Conservation (phyloP, 169 alveolate species). For the Plasmodium vivax region DNA sequence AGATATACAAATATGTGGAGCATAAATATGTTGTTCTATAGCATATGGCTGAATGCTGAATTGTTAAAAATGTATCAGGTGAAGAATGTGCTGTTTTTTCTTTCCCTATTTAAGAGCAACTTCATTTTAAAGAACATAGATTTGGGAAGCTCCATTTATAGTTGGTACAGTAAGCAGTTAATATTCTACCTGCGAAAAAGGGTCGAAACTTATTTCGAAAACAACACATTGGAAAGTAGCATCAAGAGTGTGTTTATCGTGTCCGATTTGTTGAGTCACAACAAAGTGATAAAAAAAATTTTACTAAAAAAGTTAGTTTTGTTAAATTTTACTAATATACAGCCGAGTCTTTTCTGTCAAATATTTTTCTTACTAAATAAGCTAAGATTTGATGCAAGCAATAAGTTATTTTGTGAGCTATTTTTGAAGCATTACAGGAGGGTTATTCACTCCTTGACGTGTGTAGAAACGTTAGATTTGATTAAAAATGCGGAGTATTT, state of each 20-base stretch:
- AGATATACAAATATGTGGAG: slow-evolving; percentile 26
- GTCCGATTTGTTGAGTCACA: slow-evolving; percentile 48
- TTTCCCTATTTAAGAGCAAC: slow-evolving; percentile 37
- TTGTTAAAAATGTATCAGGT: slow-evolving; percentile 56
- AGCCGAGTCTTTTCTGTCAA: slow-evolving; percentile 53
- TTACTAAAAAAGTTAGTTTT: slow-evolving; percentile 31
- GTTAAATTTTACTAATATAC: slow-evolving; percentile 31
- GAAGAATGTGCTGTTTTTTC: slow-evolving; percentile 53
- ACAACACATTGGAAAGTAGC: slow-evolving; percentile 48
- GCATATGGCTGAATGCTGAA: slow-evolving; percentile 54
- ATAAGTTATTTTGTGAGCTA: slow-evolving; percentile 18
- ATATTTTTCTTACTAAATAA: slow-evolving; percentile 58
- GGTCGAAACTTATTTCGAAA: slow-evolving; percentile 59
- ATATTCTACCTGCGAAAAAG: slow-evolving; percentile 49
- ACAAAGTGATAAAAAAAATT: slow-evolving; percentile 59
- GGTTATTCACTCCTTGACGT: slow-evolving; percentile 31
- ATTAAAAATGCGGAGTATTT: slow-evolving; percentile 57
- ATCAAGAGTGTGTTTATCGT: slow-evolving; percentile 44
- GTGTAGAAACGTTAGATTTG: slow-evolving; percentile 25
- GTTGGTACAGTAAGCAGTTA: slow-evolving; percentile 41
- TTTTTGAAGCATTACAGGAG: slow-evolving; percentile 69
- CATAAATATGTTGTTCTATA: slow-evolving; percentile 46
- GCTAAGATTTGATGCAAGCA: slow-evolving; percentile 61
- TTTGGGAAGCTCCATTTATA: slow-evolving; percentile 39
- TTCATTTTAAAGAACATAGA: slow-evolving; percentile 30